A percentile compares a stretch with the other conserved stretches of the same genome.
phyloP scores from a whole-genome alignment of 2,329 filamentous ascomycete genomes.

The Ascosphaera pollenicola region DNA sequence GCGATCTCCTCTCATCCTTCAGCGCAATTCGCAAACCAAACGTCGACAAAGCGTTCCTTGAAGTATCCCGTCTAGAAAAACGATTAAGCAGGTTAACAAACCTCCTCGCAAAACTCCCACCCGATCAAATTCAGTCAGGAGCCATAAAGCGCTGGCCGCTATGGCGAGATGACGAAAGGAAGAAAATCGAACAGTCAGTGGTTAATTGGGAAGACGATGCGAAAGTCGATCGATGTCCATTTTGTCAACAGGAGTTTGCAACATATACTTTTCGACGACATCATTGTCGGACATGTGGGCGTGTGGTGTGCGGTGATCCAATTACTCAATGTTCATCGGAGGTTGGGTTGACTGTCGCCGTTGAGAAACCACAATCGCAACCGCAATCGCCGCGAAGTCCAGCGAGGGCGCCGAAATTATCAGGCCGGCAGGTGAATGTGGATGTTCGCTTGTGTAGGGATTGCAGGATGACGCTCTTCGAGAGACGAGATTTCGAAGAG shows the following conservation, averaged over 20 bases:
- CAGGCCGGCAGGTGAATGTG: conserved; percentile 37
- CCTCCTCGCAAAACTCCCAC: conserved; percentile 52
- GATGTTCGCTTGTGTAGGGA: conserved; percentile 85
- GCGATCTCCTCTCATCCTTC: conserved; percentile 55
- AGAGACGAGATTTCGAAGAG: conserved; percentile 53
- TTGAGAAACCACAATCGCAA: conserved; percentile 6
- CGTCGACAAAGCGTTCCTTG: conserved; percentile 67
- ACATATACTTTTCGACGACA: conserved; percentile 83
- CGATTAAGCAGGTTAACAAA: conserved; percentile 75
- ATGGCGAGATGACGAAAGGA: conserved; percentile 53
- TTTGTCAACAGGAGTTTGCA: conserved; percentile 89
- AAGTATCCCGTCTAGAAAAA: conserved; percentile 79
- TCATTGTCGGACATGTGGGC: conserved; percentile 83
- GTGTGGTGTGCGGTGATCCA: conserved; percentile 77
- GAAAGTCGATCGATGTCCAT: conserved; percentile 59
- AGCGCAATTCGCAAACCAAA: conserved; percentile 46
- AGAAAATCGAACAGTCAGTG: conserved; percentile 69
- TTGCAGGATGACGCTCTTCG: conserved; percentile 52
- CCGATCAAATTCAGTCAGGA: conserved; percentile 35
- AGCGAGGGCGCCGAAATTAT: conserved; percentile 14
- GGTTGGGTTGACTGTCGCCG: conserved; percentile 54
- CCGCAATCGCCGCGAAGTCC: conserved; percentile 8
- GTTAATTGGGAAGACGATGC: conserved; percentile 92
- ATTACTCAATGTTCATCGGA: conserved; percentile 69
- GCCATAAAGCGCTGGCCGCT: conserved; percentile 28